phyloP scores from a whole-genome alignment of 306 rosid genomes.

The Pyrus betulifolia region DNA sequence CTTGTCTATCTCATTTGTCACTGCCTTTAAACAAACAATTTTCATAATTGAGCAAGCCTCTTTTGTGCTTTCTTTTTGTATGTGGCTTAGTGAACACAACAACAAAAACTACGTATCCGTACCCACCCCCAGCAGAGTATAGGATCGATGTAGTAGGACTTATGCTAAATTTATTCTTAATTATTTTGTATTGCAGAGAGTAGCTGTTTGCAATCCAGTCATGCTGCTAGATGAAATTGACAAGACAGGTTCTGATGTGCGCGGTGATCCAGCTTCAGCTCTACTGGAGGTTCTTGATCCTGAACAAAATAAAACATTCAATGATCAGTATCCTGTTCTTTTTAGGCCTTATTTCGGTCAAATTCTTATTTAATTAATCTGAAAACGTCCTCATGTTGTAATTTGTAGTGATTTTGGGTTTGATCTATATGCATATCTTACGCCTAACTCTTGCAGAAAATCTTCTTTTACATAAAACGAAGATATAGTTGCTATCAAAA shows the following conservation, averaged over 20 bases:
- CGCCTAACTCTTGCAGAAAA: background rate
- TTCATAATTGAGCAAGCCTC: background rate
- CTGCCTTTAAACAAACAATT: background rate
- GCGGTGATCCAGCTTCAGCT: conserved; percentile 99
- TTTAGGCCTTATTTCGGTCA: background rate
- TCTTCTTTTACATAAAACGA: background rate
- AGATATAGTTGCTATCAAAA: background rate
- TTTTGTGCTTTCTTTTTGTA: background rate
- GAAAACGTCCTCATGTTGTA: background rate
- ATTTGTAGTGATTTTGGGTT: background rate
- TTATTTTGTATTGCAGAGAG: conserved; percentile 35
- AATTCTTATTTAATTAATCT: background rate
- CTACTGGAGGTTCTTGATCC: conserved; percentile 96
- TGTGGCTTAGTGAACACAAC: background rate
- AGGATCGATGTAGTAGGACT: background rate
- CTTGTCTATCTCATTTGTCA: background rate
- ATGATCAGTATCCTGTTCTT: conserved; percentile 86
- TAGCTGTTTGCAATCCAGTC: conserved; percentile 84
- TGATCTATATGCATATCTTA: background rate
- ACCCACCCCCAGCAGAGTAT: background rate
- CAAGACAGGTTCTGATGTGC: conserved; percentile 94
- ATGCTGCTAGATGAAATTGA: conserved; percentile 95
- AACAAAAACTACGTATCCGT: background rate
- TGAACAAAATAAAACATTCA: conserved; percentile 85
- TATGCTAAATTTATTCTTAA: background rate